These are phyloP conservation scores for Xylariales sp. DNA, from an alignment of 2,329 filamentous ascomycete genomes.

Conservation along the genomic window DNA sequence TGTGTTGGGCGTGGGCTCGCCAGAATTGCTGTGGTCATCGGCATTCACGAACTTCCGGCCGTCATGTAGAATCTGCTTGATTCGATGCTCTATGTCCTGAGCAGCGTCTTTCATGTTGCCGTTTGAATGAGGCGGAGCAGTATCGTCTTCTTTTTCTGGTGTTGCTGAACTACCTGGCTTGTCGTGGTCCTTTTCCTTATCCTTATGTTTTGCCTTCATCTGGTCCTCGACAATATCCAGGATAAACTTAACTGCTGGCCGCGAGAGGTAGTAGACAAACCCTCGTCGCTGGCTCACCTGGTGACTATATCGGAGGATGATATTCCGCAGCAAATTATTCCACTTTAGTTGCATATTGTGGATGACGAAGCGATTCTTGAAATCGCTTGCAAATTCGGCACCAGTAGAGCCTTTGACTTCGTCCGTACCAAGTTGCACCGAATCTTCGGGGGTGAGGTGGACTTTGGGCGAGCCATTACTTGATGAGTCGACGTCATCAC, in stretches of 20 bases:
- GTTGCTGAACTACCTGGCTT: conserved; percentile 19
- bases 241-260: conserved; percentile 95
- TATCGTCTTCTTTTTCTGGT: conserved; percentile 18
- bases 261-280: conserved; percentile 96
- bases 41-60: conserved; percentile 76
- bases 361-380: conserved; percentile 96
- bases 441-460: conserved; percentile 3
- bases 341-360: conserved; percentile 98
- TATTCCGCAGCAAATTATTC: conserved; percentile 95
- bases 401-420: conserved; percentile 61
- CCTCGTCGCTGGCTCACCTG: conserved; percentile 94
- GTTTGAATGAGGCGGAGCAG: conserved; percentile 33
- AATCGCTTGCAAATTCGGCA: conserved; percentile 85
- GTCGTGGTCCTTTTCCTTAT: conserved; percentile 25
- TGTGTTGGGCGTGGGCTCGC: conserved; percentile 28
- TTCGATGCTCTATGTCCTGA: conserved; percentile 72
- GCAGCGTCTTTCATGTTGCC: conserved; percentile 53
- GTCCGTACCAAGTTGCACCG: conserved; percentile 15
- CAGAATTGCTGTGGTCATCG: conserved; percentile 47
- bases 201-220: conserved; percentile 58
- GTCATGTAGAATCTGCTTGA: conserved; percentile 80
- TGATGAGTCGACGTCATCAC: conserved; percentile 20
- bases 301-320: conserved; percentile 94
- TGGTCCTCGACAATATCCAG: conserved; percentile 96
- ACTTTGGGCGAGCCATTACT: conserved; percentile 4